Conservation (phyloP, 306 rosid genomes). For the Coriaria nepalensis region DNA sequence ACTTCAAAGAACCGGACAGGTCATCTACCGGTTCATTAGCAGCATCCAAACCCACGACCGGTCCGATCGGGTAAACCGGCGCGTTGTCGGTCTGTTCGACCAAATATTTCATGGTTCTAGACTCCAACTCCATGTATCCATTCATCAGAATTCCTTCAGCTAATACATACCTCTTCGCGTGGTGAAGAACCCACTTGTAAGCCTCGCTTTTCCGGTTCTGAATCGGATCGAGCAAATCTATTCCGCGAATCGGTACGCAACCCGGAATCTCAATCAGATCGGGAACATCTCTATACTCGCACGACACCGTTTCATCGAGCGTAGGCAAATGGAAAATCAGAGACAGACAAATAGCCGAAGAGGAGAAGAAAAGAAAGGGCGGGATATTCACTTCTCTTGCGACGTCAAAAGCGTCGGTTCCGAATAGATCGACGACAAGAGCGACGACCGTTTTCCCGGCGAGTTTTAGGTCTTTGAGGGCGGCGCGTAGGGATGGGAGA, state of each 20-base stretch:
- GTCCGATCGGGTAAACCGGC: slow-evolving; percentile 13
- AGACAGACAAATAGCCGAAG: slow-evolving; percentile 9
- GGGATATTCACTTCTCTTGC: slow-evolving; percentile 9
- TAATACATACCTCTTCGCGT: background rate
- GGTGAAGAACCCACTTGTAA: background rate
- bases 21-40: background rate
- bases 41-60: background rate
- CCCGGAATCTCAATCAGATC: slow-evolving; percentile 15
- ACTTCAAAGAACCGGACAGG: slow-evolving; percentile 8
- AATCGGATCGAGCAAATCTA: background rate
- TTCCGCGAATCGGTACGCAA: slow-evolving; percentile 12
- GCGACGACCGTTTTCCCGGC: slow-evolving; percentile 16
- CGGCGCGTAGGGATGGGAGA: slow-evolving; percentile 7
- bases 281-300: slow-evolving; percentile 14
- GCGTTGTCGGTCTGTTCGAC: slow-evolving; percentile 3
- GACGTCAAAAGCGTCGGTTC: slow-evolving; percentile 11
- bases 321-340: slow-evolving; percentile 10
- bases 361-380: slow-evolving; percentile 7
- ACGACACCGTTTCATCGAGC: slow-evolving; percentile 10
- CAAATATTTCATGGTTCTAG: slow-evolving; percentile 10
- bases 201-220: slow-evolving; percentile 10
- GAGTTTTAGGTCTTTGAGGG: slow-evolving; percentile 4
- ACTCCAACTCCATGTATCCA: slow-evolving; percentile 13
- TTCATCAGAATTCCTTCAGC: slow-evolving; percentile 16
- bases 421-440: slow-evolving; percentile 12